These are phyloP conservation scores for Xylariales sp. DNA, from an alignment of 2,329 filamentous ascomycete species.

Conservation along the genomic window DNA sequence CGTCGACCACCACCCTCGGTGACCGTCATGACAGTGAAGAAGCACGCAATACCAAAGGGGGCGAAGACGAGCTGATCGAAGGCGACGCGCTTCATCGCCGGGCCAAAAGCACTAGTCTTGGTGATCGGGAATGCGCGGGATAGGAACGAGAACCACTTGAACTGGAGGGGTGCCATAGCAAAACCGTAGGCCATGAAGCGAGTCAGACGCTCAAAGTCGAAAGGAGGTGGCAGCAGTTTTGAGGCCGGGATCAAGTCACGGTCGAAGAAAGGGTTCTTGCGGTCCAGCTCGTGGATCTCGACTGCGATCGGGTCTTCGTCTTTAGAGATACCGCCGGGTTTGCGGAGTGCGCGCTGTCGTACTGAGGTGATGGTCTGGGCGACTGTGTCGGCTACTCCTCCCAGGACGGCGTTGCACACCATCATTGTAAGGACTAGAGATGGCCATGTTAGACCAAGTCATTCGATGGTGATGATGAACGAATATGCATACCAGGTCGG, in stretches of 20 bases:
- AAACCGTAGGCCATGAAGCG: constrained; percentile 98
- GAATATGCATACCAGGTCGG: constrained; percentile 75
- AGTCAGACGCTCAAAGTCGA: constrained; percentile 91
- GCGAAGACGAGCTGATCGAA: constrained; percentile 93
- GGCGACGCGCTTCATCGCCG: constrained; percentile 83
- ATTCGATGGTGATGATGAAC: too few relatives aligned
- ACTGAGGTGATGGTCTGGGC: constrained; percentile 89
- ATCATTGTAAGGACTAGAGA: constrained; percentile 86
- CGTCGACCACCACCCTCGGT: constrained; percentile 85
- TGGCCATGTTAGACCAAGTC: constrained; percentile 11
- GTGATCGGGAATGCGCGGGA: constrained; percentile 78
- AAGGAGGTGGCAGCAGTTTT: constrained; percentile 66
- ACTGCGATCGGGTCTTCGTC: constrained; percentile 77
- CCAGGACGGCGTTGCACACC: constrained; percentile 95
- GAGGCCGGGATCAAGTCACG: constrained; percentile 64
- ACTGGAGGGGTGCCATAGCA: constrained; percentile 90
- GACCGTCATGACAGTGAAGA: constrained; percentile 96
- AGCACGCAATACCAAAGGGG: constrained; percentile 77
- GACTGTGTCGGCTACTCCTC: constrained; percentile 92
- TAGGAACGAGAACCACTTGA: constrained; percentile 91
- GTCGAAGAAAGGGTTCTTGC: constrained; percentile 65
- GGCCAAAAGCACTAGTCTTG: constrained; percentile 66
- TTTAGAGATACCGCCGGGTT: constrained; percentile 50
- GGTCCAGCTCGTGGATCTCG: constrained; percentile 83
- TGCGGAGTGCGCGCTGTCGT: constrained; percentile 61